These are phyloP conservation scores for Arthrinium phaeospermum DNA, from an alignment of 2,329 filamentous ascomycete species.

Conservation along the genomic window DNA sequence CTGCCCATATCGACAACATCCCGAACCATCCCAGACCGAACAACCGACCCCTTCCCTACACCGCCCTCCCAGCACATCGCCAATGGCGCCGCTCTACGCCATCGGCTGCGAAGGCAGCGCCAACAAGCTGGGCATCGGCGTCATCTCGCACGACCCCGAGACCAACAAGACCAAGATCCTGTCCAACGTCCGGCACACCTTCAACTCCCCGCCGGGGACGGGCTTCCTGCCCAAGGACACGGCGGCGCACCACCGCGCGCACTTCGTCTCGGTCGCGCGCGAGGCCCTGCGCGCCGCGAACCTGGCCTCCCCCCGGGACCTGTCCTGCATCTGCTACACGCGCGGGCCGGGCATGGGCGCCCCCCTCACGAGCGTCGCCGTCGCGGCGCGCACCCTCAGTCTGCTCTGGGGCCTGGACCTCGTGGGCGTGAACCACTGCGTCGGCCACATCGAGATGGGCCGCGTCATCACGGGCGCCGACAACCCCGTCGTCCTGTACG, in stretches of 20 bases:
- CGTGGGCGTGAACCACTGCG: conserved; percentile 96
- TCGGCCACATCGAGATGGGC: conserved; percentile 99
- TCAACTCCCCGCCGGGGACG: conserved; percentile 86
- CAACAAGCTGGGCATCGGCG: conserved; percentile 94
- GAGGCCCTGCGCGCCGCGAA: conserved; percentile 75
- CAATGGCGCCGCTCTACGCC: conserved; percentile 52
- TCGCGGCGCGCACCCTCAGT: conserved; percentile 81
- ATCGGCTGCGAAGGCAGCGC: conserved; percentile 84
- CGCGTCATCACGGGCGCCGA: conserved; percentile 86
- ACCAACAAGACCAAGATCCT: conserved; percentile 71
- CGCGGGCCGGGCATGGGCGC: conserved; percentile 96
- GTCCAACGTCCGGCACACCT: conserved; percentile 94
- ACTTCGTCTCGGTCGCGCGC: conserved; percentile 83
- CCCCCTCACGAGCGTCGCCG: conserved; percentile 83
- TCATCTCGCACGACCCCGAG: conserved; percentile 77
- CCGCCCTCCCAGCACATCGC: conserved; percentile 31
- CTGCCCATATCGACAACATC: not conserved
- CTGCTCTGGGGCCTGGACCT: conserved; percentile 88
- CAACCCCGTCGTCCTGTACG: conserved; percentile 95
- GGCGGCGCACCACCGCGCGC: conserved; percentile 85
- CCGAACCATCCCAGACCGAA: not conserved
- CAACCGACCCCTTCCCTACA: not conserved
- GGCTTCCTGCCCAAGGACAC: conserved; percentile 98
- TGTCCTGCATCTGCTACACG: conserved; percentile 95
- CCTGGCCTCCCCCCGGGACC: conserved; percentile 60